Evolutionary conservation across 2,329 filamentous ascomycete genomes (phyloP).

Genomic region (Domatiomyces catenatus): DNA sequence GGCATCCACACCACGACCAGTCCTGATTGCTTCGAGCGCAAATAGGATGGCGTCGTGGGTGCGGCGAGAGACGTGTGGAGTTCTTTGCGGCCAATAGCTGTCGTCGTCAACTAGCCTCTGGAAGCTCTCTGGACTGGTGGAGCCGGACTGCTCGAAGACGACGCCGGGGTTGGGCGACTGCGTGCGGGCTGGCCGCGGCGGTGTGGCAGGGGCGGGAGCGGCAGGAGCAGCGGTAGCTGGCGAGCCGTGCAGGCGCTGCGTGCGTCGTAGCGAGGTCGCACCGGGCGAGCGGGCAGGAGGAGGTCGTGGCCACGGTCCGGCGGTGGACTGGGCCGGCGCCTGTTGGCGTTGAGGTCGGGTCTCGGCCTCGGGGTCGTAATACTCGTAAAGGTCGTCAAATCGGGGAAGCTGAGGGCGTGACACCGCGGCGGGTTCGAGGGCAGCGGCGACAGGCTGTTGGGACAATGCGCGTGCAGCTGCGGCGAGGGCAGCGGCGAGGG

Average conservation of each 20-base stretch:
- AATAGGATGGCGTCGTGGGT: slow-evolving; percentile 85
- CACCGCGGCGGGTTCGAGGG: not conserved
- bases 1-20: slow-evolving; percentile 17
- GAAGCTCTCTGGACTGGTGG: slow-evolving; percentile 21
- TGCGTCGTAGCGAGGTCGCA: slow-evolving; percentile 38
- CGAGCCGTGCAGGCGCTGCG: slow-evolving; percentile 34
- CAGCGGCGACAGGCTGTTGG: not conserved
- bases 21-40: slow-evolving; percentile 68
- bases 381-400: slow-evolving; percentile 40
- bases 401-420: slow-evolving; percentile 12
- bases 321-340: slow-evolving; percentile 8
- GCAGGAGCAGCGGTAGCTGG: slow-evolving; percentile 17
- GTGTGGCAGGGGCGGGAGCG: slow-evolving; percentile 16
- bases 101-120: slow-evolving; percentile 23
- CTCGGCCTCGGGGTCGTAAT: slow-evolving; percentile 30
- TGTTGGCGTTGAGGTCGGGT: slow-evolving; percentile 16
- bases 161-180: not conserved
- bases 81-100: slow-evolving; percentile 38
- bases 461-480: not conserved
- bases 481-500: not conserved
- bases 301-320: slow-evolving; percentile 15
- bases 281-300: slow-evolving; percentile 39
- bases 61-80: slow-evolving; percentile 56
- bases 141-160: slow-evolving; percentile 12
- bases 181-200: slow-evolving; percentile 7